A percentile compares a stretch with the other conserved stretches of the same genome.
These are phyloP conservation scores for Knoxia roxburghii DNA, from an alignment of 257 asterid genomes.

Conservation along the genomic window DNA sequence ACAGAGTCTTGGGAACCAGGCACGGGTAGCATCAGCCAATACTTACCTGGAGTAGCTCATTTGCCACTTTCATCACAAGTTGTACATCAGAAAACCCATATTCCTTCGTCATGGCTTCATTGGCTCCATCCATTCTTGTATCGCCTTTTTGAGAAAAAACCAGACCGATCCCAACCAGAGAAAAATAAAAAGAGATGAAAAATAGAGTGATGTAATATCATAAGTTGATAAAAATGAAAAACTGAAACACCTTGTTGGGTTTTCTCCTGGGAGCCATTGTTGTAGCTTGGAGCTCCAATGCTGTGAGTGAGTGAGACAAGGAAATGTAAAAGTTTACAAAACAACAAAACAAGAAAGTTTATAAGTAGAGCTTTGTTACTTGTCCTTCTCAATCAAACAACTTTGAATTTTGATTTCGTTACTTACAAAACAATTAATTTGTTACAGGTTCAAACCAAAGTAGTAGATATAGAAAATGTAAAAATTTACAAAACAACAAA, in stretches of 20 bases:
- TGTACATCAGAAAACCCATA: slow-evolving; percentile 18
- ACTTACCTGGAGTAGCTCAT: slow-evolving; percentile 22
- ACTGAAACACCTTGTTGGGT: slow-evolving; percentile 24
- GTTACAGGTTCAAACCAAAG: too few species aligned
- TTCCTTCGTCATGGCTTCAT: slow-evolving; percentile 22
- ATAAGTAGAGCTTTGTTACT: too few species aligned
- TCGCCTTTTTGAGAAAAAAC: slow-evolving; percentile 3
- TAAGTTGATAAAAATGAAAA: neutral
- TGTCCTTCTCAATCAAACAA: too few species aligned
- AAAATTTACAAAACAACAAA: too few species aligned
- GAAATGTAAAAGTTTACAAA: too few species aligned
- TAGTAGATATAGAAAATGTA: too few species aligned
- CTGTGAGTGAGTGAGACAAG: too few species aligned
- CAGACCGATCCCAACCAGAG: neutral
- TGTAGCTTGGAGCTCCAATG: neutral
- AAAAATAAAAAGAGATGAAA: neutral
- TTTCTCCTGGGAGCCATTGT: slow-evolving; percentile 28
- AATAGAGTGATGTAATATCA: neutral
- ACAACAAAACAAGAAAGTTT: too few species aligned
- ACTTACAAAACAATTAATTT: too few species aligned
- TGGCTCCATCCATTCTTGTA: slow-evolving; percentile 26
- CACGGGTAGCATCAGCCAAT: too few species aligned
- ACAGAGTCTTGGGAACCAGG: neutral
- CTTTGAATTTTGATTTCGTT: too few species aligned
- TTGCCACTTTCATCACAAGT: neutral